Conservation (phyloP, 2,329 filamentous ascomycete genomes). For the Colletotrichum viniferum region DNA sequence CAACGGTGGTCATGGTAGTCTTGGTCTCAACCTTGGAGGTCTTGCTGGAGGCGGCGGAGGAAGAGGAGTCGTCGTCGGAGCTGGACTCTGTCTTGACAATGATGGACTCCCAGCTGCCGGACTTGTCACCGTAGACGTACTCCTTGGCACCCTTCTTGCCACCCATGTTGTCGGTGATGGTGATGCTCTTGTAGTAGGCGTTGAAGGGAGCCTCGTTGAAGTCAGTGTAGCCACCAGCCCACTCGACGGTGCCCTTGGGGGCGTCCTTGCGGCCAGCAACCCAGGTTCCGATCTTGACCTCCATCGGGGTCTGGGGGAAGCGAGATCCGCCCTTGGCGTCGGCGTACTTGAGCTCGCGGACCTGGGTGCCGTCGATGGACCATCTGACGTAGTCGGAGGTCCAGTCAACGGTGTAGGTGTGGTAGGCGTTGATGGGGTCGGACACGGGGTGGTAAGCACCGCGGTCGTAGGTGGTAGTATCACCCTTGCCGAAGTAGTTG, state of each 20-base stretch:
- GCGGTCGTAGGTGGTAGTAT: constrained; percentile 73
- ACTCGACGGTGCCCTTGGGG: constrained; percentile 71
- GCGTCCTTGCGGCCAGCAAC: constrained; percentile 63
- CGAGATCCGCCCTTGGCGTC: constrained; percentile 62
- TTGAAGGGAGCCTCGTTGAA: constrained; percentile 57
- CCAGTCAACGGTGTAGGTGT: constrained; percentile 75
- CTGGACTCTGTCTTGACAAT: constrained; percentile 38
- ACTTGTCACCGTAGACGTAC: constrained; percentile 57
- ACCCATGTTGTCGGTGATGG: constrained; percentile 59
- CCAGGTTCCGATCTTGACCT: constrained; percentile 73
- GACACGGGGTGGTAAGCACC: constrained; percentile 65
- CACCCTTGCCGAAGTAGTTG: constrained; percentile 83
- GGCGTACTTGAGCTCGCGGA: constrained; percentile 68
- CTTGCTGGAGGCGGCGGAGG: constrained; percentile 18
- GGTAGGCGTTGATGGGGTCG: constrained; percentile 58
- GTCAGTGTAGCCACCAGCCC: constrained; percentile 66
- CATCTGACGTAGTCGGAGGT: constrained; percentile 66
- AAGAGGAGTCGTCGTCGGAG: constrained; percentile 16
- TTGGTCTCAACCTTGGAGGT: constrained; percentile 21
- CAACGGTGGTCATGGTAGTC: constrained; percentile 18
- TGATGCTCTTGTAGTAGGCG: constrained; percentile 62
- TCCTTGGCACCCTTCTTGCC: constrained; percentile 49
- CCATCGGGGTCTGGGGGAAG: constrained; percentile 77
- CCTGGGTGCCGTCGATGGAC: constrained; percentile 64
- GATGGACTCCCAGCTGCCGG: constrained; percentile 57